Base-by-base conservation (phyloP, 2,329 filamentous ascomycete genomes). In the Fusarium bulbicola region DNA sequence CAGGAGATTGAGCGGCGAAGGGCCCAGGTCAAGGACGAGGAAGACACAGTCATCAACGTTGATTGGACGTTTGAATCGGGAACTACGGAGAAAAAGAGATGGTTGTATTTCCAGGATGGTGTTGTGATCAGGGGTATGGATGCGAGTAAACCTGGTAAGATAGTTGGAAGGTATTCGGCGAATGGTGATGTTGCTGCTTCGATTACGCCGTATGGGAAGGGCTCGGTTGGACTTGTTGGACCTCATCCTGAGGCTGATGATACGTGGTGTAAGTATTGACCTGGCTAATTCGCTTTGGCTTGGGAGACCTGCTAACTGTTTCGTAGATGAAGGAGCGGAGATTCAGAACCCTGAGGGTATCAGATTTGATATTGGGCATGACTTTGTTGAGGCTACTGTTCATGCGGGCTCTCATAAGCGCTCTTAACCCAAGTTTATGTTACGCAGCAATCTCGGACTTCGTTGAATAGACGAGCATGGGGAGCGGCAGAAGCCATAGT, bases 41-140 rank as follows among this genome's bases (percentile, higher is more conserved):
- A 39, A 15, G 65, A 68, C 1, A 49, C 65, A 0, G 42, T 68
- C 1, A 68, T 68, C 3, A 37, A 68, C 5, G 54, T 68, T 7
- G 65, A 68, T 24, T 68, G 65, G 65, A 43, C 46, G 0, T 68
- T 68, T 21, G 7, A 15, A 0, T 43, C 56, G 4, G 63, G 47
- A 1, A 52, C 15, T 2, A 26, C 7, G 1, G 63, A 68, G 2
- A 26, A 62, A 3, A 62, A 62, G 15, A 37, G 65, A 5, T 68
- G 54, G 65, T 3, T 68, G 4, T 68, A 68, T 24, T 68, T 68
- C 5, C 65, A 68, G 7, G 65, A 68, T 5, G 65, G 65, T 2
- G 63, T 68, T 32, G 54, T 68, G 1, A 62, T 68, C 6, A 36
- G 66, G 16, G 65, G 65, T 1, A 28, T 68, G 3, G 6, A 28